Evolutionary conservation across 1,284 basidiomycete genomes (phyloP).

Genomic region (Ceratorhiza oryzae-sativae): DNA sequence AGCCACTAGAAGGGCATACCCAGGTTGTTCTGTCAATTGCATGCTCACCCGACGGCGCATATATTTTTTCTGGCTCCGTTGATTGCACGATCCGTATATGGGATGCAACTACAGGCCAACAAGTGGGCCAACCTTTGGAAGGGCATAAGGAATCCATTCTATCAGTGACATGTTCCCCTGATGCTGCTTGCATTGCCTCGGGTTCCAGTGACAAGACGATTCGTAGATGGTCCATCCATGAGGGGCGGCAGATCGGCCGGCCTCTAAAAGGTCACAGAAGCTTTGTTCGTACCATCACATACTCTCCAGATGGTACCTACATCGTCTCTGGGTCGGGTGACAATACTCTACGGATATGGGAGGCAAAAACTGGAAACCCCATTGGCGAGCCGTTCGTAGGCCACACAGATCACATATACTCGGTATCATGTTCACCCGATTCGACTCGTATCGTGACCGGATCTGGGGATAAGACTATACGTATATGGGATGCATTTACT

Average conservation of each 20-base stretch:
- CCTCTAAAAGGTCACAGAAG: neutral
- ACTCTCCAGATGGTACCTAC: neutral
- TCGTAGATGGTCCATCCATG: constrained; percentile 53
- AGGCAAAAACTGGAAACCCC: neutral
- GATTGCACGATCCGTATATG: neutral
- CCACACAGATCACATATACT: neutral
- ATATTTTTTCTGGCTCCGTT: neutral
- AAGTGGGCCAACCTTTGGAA: neutral
- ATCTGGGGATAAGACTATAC: neutral
- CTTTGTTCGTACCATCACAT: neutral
- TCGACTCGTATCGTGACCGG: neutral
- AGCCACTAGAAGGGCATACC: neutral
- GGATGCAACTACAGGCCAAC: neutral
- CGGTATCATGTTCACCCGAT: neutral
- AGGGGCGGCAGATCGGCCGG: constrained; percentile 42
- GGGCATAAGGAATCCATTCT: neutral
- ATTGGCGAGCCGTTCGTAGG: neutral
- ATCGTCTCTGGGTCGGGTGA: neutral
- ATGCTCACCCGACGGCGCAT: neutral
- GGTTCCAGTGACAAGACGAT: constrained; percentile 50
- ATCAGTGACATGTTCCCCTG: constrained; percentile 7
- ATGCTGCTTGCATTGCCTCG: constrained; percentile 2
- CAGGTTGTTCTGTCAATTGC: neutral
- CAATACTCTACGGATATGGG: neutral
- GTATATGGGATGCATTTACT: neutral